phyloP scores from a whole-genome alignment of 2,329 filamentous ascomycete genomes.

The Aspergillus fructus region DNA sequence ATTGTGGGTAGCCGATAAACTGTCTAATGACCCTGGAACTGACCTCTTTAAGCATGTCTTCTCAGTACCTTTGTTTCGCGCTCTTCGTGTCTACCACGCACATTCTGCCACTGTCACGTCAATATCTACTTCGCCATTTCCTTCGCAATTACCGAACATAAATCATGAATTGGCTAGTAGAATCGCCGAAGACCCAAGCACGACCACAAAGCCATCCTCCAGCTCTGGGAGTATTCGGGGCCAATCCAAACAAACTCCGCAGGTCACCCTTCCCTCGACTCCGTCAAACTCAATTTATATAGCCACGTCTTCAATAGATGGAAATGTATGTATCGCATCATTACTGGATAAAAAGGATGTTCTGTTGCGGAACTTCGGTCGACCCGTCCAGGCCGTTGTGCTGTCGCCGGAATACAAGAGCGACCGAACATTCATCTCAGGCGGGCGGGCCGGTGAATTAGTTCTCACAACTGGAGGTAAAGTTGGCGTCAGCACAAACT shows the following conservation, averaged over 20 bases:
- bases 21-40: slow-evolving; percentile 12
- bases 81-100: slow-evolving; percentile 83
- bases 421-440: slow-evolving; percentile 85
- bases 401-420: slow-evolving; percentile 93
- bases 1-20: slow-evolving; percentile 62
- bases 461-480: slow-evolving; percentile 82
- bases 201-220: slow-evolving; percentile 26
- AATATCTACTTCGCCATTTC: slow-evolving; percentile 86
- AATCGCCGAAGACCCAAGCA: slow-evolving; percentile 28
- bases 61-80: slow-evolving; percentile 76
- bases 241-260: slow-evolving; percentile 21
- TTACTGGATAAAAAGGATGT: slow-evolving; percentile 87
- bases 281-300: slow-evolving; percentile 92
- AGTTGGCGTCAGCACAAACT: slow-evolving; percentile 74
- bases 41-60: slow-evolving; percentile 68
- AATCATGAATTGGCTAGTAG: slow-evolving; percentile 39
- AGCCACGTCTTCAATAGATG: slow-evolving; percentile 90
- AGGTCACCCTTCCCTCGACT: slow-evolving; percentile 59
- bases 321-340: slow-evolving; percentile 89
- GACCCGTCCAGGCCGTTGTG: slow-evolving; percentile 87
- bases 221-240: slow-evolving; percentile 32
- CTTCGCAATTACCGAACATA: slow-evolving; percentile 55
- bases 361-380: slow-evolving; percentile 85
- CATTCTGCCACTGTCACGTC: slow-evolving; percentile 89
- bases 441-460: slow-evolving; percentile 81